A percentile compares a stretch with the other conserved stretches of the same genome.
Conservation (phyloP, 73 alveolate genomes). For the Durusdinium trenchii region DNA sequence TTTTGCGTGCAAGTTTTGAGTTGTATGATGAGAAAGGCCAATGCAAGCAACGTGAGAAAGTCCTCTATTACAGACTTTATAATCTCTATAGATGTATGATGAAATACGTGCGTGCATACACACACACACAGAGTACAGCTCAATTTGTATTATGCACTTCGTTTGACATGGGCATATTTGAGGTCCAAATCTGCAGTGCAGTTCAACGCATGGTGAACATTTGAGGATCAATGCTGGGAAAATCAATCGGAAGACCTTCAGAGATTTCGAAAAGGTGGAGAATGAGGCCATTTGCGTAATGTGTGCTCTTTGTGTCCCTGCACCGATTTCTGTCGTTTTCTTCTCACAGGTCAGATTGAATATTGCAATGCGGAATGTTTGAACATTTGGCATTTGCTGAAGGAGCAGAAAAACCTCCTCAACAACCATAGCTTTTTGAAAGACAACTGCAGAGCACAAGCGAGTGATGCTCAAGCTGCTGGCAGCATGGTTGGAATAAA, state of each 20-base stretch:
- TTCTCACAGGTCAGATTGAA: no score
- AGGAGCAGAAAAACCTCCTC: constrained; percentile 85
- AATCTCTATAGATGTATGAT: no score
- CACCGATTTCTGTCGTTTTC: no score
- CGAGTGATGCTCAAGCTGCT: constrained; percentile 16
- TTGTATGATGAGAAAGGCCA: no score
- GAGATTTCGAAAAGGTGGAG: constrained; percentile 90
- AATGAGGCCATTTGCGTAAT: no score
- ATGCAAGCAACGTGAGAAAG: no score
- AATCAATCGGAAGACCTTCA: constrained; percentile 64
- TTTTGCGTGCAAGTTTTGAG: no score
- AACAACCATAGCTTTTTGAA: constrained; percentile 63
- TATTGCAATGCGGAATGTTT: no score
- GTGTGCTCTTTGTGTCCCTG: no score
- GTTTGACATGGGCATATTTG: neutral
- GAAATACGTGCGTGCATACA: neutral
- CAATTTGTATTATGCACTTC: neutral
- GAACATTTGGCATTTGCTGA: no score
- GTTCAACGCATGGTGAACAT: no score
- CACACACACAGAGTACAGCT: no score
- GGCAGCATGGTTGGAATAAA: constrained; percentile 6
- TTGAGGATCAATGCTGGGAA: constrained; percentile 83
- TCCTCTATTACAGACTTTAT: neutral
- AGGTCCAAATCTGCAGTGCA: neutral
- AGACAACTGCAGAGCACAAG: constrained; percentile 68